Base-by-base conservation (phyloP, 2,329 filamentous ascomycete species). In the Apiospora koreana region DNA sequence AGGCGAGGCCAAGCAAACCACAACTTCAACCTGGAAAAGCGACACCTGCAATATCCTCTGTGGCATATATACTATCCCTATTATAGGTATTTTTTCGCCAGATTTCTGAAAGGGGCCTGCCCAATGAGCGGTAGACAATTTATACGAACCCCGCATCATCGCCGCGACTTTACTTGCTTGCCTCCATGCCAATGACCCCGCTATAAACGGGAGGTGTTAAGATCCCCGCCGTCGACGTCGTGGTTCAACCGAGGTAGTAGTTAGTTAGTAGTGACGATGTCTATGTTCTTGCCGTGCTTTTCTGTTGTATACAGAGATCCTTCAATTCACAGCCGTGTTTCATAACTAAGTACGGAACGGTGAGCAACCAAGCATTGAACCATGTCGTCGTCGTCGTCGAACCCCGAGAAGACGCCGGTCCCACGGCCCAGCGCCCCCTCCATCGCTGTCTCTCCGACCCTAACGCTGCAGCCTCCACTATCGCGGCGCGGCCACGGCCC, bases 401-500 rank as follows among this genome's bases (percentile, higher is more conserved):
- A 62, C 38, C 28, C 54, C 54, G 54, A 62, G 54, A 62, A 62
- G 54, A 62, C 54, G 64, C 64, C 64, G 42, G 42, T 66, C 64
- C 64, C 38, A 45, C 64, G 64, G 42, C 38, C 69, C 3, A 62
- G 42, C 41, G 23, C 46, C 50, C 21, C 48, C 2, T 67, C 31
- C 41, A 38, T 41, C 28, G 54, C 41, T 1, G 9, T 67, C n/a
- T 28, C 64, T 38, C 45, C 70, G 14, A 74, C 75, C 10, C 38
- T 81, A 3, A 76, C 75, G 2, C 71, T 81, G 21, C 74, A 77
- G 5, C 72, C 73, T 7, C 82, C 82, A 23, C 76, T 83, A 31
- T 79, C 80, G 9, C 77, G 80, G 54, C 74, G 78, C 31, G 81
- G 81, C 10, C 72, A 77, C 38, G 81, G 81, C 0, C 82, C 82